Percentiles rank a stretch among this genome's conserved stretches.
These are phyloP conservation scores for Trichoderma koningii DNA, from an alignment of 2,329 filamentous ascomycete genomes.

Conservation along the genomic window DNA sequence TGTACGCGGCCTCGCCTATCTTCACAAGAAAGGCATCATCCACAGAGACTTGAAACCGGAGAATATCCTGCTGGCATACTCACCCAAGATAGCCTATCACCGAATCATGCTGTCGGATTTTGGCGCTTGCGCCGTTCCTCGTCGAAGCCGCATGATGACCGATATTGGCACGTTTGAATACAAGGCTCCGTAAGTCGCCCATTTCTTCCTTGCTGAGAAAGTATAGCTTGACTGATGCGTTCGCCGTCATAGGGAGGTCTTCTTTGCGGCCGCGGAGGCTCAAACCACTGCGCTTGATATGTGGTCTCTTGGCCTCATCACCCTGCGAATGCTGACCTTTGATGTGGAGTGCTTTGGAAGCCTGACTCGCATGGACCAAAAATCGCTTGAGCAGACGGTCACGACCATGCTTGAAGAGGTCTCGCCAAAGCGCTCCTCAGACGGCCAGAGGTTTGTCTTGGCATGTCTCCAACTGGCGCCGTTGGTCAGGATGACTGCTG, in stretches of 20 bases:
- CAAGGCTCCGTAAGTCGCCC: conserved; percentile 51
- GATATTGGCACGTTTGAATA: conserved; percentile 50
- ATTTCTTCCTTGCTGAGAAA: background rate
- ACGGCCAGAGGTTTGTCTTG: conserved; percentile 38
- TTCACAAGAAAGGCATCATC: conserved; percentile 53
- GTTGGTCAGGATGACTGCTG: conserved; percentile 35
- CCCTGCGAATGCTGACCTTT: conserved; percentile 42
- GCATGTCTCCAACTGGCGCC: conserved; percentile 39
- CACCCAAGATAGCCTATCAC: conserved; percentile 46
- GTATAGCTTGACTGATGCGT: conserved; percentile 9
- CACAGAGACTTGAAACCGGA: conserved; percentile 59
- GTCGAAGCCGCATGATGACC: conserved; percentile 47
- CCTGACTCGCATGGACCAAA: conserved; percentile 36
- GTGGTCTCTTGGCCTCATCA: conserved; percentile 55
- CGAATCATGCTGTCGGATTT: conserved; percentile 56
- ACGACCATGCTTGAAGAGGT: conserved; percentile 20
- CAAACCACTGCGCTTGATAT: conserved; percentile 50
- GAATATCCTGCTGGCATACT: conserved; percentile 54
- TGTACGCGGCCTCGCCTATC: conserved; percentile 48
- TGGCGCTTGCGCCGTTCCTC: conserved; percentile 50
- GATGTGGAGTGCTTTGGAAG: conserved; percentile 31
- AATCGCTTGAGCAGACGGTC: conserved; percentile 20
- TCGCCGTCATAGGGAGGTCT: conserved; percentile 44
- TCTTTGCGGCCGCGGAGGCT: conserved; percentile 25
- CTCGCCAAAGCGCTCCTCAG: conserved; percentile 31